Conservation (phyloP, 345 rosid species). For the Gossypium ekmanianum region DNA sequence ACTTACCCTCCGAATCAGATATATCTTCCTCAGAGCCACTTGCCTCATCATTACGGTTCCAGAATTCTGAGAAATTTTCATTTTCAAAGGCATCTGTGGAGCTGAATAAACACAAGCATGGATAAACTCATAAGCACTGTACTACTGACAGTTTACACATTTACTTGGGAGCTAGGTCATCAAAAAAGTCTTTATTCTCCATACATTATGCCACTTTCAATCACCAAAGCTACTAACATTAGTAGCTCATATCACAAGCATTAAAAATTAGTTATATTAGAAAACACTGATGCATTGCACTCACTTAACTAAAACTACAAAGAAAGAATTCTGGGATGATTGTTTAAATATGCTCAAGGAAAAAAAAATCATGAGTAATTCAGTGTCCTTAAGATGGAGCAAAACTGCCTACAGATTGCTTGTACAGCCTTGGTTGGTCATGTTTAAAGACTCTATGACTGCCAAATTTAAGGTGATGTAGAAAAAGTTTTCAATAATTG, state of each 20-base stretch:
- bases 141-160: not conserved
- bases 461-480: not conserved
- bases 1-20: constrained; percentile 76
- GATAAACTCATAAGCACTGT: constrained; percentile 14
- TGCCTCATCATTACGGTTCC: constrained; percentile 82
- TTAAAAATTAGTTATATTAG: not conserved
- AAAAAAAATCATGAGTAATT: not conserved
- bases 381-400: not conserved
- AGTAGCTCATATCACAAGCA: not conserved
- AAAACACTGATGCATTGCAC: not conserved
- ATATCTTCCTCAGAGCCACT: constrained; percentile 85
- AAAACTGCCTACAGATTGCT: not conserved
- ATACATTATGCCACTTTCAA: not conserved
- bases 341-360: not conserved
- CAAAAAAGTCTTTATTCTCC: not conserved
- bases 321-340: not conserved
- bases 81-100: constrained; percentile 36
- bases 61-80: constrained; percentile 71
- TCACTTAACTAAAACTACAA: not conserved
- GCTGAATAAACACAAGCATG: constrained; percentile 35
- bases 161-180: not conserved
- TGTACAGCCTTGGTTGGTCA: not conserved
- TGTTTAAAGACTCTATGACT: not conserved
- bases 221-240: not conserved
- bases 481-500: not conserved